A percentile compares a stretch with the other conserved stretches of the same genome.
Evolutionary conservation across 2,329 filamentous ascomycete genomes (phyloP).

Genomic region (Aureobasidium sp.): DNA sequence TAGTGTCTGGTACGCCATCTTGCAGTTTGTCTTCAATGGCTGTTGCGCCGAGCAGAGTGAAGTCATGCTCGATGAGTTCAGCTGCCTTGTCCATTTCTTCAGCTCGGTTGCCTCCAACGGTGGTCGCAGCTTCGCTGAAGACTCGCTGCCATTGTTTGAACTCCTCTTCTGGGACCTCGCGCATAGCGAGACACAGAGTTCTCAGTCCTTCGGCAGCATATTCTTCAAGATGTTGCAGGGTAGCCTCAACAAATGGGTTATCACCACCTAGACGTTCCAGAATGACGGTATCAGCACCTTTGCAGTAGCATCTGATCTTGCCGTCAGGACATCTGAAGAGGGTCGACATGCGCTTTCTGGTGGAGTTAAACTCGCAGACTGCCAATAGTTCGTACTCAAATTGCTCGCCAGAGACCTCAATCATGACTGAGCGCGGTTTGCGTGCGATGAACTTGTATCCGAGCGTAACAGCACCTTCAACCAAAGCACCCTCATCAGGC

Average conservation of each 20-base stretch:
- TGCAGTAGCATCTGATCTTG: constrained; percentile 87
- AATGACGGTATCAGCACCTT: constrained; percentile 96
- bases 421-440: constrained; percentile 80
- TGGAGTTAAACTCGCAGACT: constrained; percentile 99
- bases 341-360: constrained; percentile 93
- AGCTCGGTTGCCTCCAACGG: constrained; percentile 81
- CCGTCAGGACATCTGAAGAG: constrained; percentile 96
- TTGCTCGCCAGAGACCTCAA: constrained; percentile 63
- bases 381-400: constrained; percentile 84
- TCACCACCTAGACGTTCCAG: constrained; percentile 77
- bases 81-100: constrained; percentile 96
- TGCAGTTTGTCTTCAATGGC: constrained; percentile 96
- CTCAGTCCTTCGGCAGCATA: constrained; percentile 94
- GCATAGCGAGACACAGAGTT: constrained; percentile 89
- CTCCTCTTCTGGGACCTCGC: constrained; percentile 83
- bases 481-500: constrained; percentile 92
- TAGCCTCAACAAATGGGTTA: constrained; percentile 76
- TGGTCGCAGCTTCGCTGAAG: constrained; percentile 81
- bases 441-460: constrained; percentile 88
- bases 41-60: constrained; percentile 85
- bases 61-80: constrained; percentile 87
- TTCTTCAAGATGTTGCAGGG: constrained; percentile 91
- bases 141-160: constrained; percentile 80
- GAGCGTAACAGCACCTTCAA: constrained; percentile 76
- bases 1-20: constrained; percentile 95